phyloP scores from a whole-genome alignment of 805 yeast genomes.

The Candida krabiensis region DNA sequence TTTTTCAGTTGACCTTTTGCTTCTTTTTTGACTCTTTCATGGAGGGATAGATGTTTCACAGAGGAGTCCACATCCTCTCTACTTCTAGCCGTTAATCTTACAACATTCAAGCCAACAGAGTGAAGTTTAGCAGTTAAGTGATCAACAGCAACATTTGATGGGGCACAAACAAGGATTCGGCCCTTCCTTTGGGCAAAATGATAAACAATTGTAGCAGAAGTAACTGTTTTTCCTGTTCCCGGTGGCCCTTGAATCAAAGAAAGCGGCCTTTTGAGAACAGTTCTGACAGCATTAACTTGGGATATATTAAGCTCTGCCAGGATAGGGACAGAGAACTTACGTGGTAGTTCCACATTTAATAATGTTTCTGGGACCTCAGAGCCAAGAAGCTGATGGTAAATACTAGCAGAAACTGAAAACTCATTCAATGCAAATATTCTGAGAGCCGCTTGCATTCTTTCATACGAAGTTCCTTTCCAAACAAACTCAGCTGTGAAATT shows the following conservation, averaged over 20 bases:
- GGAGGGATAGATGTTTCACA: constrained; percentile 57
- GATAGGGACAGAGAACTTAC: constrained; percentile 60
- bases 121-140: constrained; percentile 77
- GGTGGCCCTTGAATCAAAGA: constrained; percentile 94
- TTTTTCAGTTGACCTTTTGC: constrained; percentile 61
- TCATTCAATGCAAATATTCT: constrained; percentile 67
- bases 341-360: constrained; percentile 63
- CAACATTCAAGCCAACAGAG: constrained; percentile 71
- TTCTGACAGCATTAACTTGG: constrained; percentile 73
- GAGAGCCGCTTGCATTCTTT: constrained; percentile 81
- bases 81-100: constrained; percentile 71
- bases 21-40: constrained; percentile 44
- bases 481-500: constrained; percentile 84
- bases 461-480: constrained; percentile 85
- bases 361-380: constrained; percentile 67
- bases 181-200: constrained; percentile 65
- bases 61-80: constrained; percentile 79
- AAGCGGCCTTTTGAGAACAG: constrained; percentile 68
- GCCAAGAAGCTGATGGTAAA: constrained; percentile 79
- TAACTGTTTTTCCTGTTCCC: constrained; percentile 94
- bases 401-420: constrained; percentile 66
- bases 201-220: constrained; percentile 84
- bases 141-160: constrained; percentile 94
- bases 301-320: constrained; percentile 72
- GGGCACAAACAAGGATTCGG: constrained; percentile 85